Evolutionary conservation across 2,329 filamentous ascomycete species (phyloP).

Genomic region (Paecilomyces fulvus): DNA sequence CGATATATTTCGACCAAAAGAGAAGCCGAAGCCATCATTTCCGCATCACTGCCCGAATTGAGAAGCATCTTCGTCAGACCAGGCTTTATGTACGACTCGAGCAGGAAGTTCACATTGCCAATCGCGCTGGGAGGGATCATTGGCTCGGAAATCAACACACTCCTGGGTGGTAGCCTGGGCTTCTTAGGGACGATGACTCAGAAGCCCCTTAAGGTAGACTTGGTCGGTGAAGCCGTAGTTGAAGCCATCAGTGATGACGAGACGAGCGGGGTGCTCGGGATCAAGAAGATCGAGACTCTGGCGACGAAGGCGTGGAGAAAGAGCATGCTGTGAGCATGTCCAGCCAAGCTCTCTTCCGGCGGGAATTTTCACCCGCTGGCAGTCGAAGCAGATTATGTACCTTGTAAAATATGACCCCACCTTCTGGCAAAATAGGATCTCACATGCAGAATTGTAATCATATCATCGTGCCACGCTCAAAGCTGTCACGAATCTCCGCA

Average conservation of each 20-base stretch:
- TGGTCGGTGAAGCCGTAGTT: constrained; percentile 81
- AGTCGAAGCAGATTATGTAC: background rate
- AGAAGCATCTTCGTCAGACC: constrained; percentile 75
- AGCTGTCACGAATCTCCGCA: constrained; percentile 90
- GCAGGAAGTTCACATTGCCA: constrained; percentile 71
- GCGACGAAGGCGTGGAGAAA: constrained; percentile 80
- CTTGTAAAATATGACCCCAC: background rate
- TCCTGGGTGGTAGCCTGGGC: constrained; percentile 68
- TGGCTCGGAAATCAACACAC: constrained; percentile 65
- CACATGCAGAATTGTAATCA: constrained; percentile 36
- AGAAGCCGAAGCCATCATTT: constrained; percentile 73
- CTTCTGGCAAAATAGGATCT: background rate
- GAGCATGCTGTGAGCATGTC: constrained; percentile 62
- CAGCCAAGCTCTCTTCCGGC: background rate
- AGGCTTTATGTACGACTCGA: constrained; percentile 82
- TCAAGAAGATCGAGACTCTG: constrained; percentile 69
- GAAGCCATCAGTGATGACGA: constrained; percentile 71
- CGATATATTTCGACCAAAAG: constrained; percentile 89
- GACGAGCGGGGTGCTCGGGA: constrained; percentile 67
- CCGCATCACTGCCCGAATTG: constrained; percentile 63
- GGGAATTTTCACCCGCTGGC: background rate
- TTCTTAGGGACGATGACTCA: constrained; percentile 75
- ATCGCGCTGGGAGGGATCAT: constrained; percentile 70
- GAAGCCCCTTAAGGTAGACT: constrained; percentile 80
- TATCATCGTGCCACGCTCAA: constrained; percentile 95